Base-by-base conservation (phyloP, 352 stramenopile species). In the Phytopythium sindhum region DNA sequence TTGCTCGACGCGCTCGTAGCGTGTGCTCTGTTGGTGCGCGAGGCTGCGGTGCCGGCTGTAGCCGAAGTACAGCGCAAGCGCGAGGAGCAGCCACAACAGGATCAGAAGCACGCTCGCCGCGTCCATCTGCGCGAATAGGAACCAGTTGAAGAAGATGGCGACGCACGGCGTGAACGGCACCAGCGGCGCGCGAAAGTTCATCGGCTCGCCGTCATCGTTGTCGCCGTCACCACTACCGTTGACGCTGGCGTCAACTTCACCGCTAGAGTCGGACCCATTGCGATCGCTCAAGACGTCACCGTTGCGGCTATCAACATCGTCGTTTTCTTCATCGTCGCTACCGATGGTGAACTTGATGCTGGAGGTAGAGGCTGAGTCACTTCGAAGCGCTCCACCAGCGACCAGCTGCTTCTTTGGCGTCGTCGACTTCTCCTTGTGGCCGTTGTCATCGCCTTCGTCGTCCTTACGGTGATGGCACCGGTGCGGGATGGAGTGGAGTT, bases 141-240 rank as follows among this genome's bases (percentile, higher is more conserved):
- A 92, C 87, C 87, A 95, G 72, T 95, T 95, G 73, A 95, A 91
- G 59, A 91, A 93, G 63, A 95, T 93, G 6, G 86, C 84, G 1
- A 95, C 39, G 41, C 81, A 91, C n/a, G 84, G 86, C 23, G 84
- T 60, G 45, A 91, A 93, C 31, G 86, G 86, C 41, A 93, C 86
- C 39, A 89, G 64, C 39, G 86, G 86, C 37, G 86, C 82, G 57
- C 78, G 75, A 52, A 93, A 95, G 45, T 66, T 79, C 29, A 61
- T 52, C 29, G 60, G 53, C 48, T 80, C 78, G 29, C 54, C 66
- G 10, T 83, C 69, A 26, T 70, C 52, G 31, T 77, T 68, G 19
- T 85, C 66, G 53, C 78, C 64, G 23, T 73, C 56, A 4, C 35
- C 41, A 15, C 60, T 66, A 4, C 35, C 41, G 12, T 62, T 66